A percentile compares a stretch with the other conserved stretches of the same genome.
These are phyloP conservation scores for Cryptococcus sp. DNA, from an alignment of 1,284 basidiomycete species.

Conservation along the genomic window DNA sequence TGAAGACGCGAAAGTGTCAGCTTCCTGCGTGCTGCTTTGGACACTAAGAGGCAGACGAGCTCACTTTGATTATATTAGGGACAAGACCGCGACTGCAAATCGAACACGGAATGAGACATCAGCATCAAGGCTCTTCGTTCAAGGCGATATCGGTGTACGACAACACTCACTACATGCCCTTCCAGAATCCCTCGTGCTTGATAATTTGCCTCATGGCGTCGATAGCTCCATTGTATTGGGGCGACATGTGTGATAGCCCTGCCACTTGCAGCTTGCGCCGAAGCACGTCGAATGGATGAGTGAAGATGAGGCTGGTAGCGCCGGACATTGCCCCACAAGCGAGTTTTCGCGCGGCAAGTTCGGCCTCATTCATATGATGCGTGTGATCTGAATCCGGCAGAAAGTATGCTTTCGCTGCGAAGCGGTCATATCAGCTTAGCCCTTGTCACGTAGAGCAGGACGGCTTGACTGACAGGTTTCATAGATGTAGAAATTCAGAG, in stretches of 20 bases:
- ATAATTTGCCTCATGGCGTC: slow-evolving; percentile 73
- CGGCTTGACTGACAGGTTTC: slow-evolving; percentile 34
- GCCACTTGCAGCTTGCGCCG: slow-evolving; percentile 88
- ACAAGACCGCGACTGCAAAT: slow-evolving; percentile 81
- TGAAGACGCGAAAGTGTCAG: slow-evolving; percentile 59
- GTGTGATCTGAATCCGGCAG: slow-evolving; percentile 27
- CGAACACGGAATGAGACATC: slow-evolving; percentile 46
- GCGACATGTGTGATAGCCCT: slow-evolving; percentile 70
- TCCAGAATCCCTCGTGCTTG: slow-evolving; percentile 66
- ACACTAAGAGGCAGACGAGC: background rate
- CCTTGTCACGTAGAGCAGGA: slow-evolving; percentile 5
- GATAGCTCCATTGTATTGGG: slow-evolving; percentile 73
- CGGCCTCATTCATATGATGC: slow-evolving; percentile 25
- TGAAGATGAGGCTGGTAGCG: slow-evolving; percentile 84
- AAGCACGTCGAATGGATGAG: slow-evolving; percentile 93
- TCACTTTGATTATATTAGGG: slow-evolving; percentile 81
- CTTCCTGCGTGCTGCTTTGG: background rate
- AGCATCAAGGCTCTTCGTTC: background rate
- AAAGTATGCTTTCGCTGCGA: slow-evolving; percentile 34
- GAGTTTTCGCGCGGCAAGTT: slow-evolving; percentile 49
- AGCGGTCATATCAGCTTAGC: background rate
- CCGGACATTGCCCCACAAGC: slow-evolving; percentile 58
- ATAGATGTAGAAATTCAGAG: slow-evolving; percentile 54
- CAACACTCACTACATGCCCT: slow-evolving; percentile 51
- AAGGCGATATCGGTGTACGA: background rate